A percentile compares a stretch with the other conserved stretches of the same genome.
Conservation (phyloP, 371 early-diverging fungal species). For the Rhizopus sp. region DNA sequence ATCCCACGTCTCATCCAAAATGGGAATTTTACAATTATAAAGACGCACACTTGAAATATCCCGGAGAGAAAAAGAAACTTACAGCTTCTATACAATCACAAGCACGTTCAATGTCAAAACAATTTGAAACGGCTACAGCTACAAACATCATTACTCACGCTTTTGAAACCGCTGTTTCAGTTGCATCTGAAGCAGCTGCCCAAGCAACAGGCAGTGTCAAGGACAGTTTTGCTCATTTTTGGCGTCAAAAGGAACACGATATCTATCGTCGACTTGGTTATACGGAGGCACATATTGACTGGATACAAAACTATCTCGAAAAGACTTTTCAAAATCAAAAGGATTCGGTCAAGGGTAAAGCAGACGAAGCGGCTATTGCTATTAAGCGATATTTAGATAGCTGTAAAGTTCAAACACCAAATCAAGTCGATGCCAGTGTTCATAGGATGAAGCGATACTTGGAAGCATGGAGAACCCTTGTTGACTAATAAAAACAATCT, state of each 20-base stretch:
- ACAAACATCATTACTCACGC: constrained; percentile 16
- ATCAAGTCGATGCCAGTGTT: constrained; percentile 37
- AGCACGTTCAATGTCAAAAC: constrained; percentile 16
- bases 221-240: constrained; percentile 20
- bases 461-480: constrained; percentile 35
- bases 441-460: constrained; percentile 32
- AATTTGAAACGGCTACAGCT: constrained; percentile 13
- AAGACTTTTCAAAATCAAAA: constrained; percentile 26
- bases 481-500: constrained; percentile 7
- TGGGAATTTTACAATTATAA: neutral
- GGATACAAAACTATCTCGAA: constrained; percentile 27
- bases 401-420: constrained; percentile 34
- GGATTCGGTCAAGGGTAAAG: constrained; percentile 20
- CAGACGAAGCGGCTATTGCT: constrained; percentile 28
- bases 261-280: constrained; percentile 25
- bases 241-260: constrained; percentile 23
- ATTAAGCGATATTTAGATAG: constrained; percentile 35
- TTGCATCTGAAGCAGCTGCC: constrained; percentile 12
- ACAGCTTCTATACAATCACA: constrained; percentile 17
- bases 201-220: constrained; percentile 15
- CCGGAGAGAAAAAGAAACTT: neutral
- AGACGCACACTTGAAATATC: neutral
- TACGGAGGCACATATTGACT: constrained; percentile 31
- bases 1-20: neutral
- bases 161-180: constrained; percentile 7